Base-by-base conservation (phyloP, 2,329 filamentous ascomycete species). In the Pezicula neosporulosa region DNA sequence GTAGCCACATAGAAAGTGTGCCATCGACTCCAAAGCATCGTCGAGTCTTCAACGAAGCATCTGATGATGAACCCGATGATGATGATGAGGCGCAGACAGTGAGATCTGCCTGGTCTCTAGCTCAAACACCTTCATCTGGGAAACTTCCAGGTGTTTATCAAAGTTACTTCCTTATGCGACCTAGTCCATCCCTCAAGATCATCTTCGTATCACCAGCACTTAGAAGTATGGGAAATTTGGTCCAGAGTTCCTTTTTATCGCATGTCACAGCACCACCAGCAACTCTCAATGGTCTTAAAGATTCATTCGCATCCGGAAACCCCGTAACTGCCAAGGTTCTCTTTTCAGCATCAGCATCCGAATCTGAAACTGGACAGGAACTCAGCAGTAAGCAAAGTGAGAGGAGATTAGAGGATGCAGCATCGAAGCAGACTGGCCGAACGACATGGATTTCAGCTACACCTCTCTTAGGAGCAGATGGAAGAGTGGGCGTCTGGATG, bases 131-230 rank as follows among this genome's bases (percentile, higher is more conserved):
- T 8, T 30, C 19, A 12, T 52, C 52, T 16, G 52, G 55, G 9
- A 46, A 47, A n/a, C 30, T 55, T n/a, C 52, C 55, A 7, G 55
- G 52, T 4, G 46, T 57, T 6, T 57, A 57, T 44, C 48, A 53
- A 24, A 51, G 48, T 18, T 57, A 55, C 36, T 19, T 57, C 6
- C 49, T 53, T 10, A 44, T 57, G 6, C 43, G 55, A 24, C 55
- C 55, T 5, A 49, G 42, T 36, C 52, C 52, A n/a, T 55, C 50
- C 5, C 42, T 57, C 8, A 27, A 49, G 21, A 50, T 53, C 6
- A 49, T 55, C 8, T 57, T 57, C 21, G 48, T 53, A 12, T 57
- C 55, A 6, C 46, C 43, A 10, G 38, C 42, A n/a, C 43, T 44
- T 12, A 36, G 36, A n/a, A 49, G 36, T 18, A 7, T 55, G 28